Evolutionary conservation across 176 grass and related monocot species (phyloP).

Genomic region (Paspalum vaginatum): DNA sequence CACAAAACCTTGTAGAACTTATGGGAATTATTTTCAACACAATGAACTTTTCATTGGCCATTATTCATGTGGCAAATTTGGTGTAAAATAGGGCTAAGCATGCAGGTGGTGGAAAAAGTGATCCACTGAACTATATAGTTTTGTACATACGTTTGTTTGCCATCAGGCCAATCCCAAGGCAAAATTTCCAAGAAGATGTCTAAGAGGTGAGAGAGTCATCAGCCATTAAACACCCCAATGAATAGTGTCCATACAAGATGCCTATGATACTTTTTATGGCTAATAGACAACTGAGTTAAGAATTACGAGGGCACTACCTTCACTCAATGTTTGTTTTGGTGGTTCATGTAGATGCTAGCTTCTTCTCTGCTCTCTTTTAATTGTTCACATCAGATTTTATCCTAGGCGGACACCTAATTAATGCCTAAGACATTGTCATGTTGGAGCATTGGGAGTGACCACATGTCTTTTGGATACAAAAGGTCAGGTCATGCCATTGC

Average conservation of each 20-base stretch:
- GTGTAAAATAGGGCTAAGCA: background rate
- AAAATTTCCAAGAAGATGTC: constrained; percentile 4
- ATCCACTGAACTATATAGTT: constrained; percentile 7
- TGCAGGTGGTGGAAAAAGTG: background rate
- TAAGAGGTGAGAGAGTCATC: background rate
- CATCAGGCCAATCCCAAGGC: background rate
- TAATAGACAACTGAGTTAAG: background rate
- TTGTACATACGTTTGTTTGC: background rate
- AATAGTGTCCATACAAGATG: background rate
- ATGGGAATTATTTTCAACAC: constrained; percentile 25
- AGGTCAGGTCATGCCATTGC: background rate
- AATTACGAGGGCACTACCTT: background rate
- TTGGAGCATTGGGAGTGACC: background rate
- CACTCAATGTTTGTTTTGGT: background rate
- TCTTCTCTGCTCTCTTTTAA: background rate
- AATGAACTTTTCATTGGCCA: constrained; percentile 11
- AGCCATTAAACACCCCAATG: background rate
- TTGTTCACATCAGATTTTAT: constrained; percentile 2
- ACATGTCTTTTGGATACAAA: background rate
- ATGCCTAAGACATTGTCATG: background rate
- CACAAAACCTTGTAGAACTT: constrained; percentile 3
- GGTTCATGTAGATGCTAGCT: background rate
- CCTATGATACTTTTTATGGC: background rate
- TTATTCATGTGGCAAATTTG: constrained; percentile 18
- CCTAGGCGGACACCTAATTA: background rate